Evolutionary conservation across 140 eudicot genomes (phyloP), one percentile per base, ranked within the genome.

Genomic region (Flaveria floridana): DNA sequence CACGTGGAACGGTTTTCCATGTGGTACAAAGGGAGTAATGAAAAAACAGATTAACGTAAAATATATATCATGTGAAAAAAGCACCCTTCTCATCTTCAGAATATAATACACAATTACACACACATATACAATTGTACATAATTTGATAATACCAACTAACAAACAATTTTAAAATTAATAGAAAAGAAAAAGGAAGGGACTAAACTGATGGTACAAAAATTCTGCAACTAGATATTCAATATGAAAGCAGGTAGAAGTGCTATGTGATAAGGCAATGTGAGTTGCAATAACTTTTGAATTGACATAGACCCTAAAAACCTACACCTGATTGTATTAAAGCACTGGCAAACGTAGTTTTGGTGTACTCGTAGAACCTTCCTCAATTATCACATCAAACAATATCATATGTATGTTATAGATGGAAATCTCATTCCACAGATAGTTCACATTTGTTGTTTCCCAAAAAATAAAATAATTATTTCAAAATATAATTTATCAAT

Each of bases 301-400:
- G 30, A 34, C 41, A 28, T 65, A 30, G 44, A 75, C 50, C 37
- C 73, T 50, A 30, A 34, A 61, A 57, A 57, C 64, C 63, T 16
- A 74, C 58, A 58, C 26, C 41, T 11, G 30, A 15, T 76, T 12
- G 14, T 50, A 39, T 39, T 76, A 61, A 66, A 42, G 42, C 57
- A 20, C 57, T 66, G 18, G n/a, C 68, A 76, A 39, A 76, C 37
- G 13, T 55, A 42, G 34, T 47, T 61, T 46, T 4, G 7, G 56
- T 59, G 78, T 37, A 72, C 30, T 28, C 11, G 19, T 71, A 47
- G 53, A 64, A 75, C 21, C 53, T 61, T 76, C 79, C 15, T 65
- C 68, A 53, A 41, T 19, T 39, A 67, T 39, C 74, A 52, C 62
- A 44, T 46, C 51, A 42, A 74, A 56, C 41, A 59, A 37, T 62